Base-by-base conservation (phyloP, 768 basidiomycete genomes). In the Leccinum disarticulatum region DNA sequence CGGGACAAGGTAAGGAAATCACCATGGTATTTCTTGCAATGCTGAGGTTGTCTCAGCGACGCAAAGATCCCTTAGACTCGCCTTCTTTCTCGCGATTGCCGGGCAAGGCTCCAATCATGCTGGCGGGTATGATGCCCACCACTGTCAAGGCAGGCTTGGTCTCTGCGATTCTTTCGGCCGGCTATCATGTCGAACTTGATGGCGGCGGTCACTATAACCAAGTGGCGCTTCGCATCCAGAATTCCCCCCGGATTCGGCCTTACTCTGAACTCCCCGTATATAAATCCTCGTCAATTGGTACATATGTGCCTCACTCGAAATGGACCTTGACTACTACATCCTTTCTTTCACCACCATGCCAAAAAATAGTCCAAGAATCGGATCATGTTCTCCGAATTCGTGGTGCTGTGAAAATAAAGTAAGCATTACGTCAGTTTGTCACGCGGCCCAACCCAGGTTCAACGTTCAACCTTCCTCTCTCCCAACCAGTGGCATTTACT, bases 41-140 rank as follows among this genome's bases (percentile, higher is more conserved):
- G 50, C 58, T 54, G 3, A 64, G 57, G 4, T 35, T 11, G 38
- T 27, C 30, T 36, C 30, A 96, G 92, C 65, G 94, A 98, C 75
- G 97, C 96, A 36, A 87, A 84, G 62, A 78, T 98, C 56, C 88
- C 73, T 82, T 99, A 67, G 95, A 99, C 74, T 97, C 96, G 0
- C 90, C 27, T 28, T 28, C 94, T 4, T 96, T 98, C 83, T 96
- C 96, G 54, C 91, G 97, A 60, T 83, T 99, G 48, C 76, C 98
- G 47, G 93, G 94, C 67, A 99, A 98, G 77, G 87, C 97, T 3
- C 97, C 97, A 36, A 90, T 99, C 76, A 99, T 98, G 97, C 94
- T 99, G 43, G 96, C 95, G 52, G 97, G 97, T 60, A 98, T 99
- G 97, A 99, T 96, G 0, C 97, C 97, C 0, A 90, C 90, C 1